Conservation (phyloP, 805 yeast genomes). For the Teunomyces gatunensis region DNA sequence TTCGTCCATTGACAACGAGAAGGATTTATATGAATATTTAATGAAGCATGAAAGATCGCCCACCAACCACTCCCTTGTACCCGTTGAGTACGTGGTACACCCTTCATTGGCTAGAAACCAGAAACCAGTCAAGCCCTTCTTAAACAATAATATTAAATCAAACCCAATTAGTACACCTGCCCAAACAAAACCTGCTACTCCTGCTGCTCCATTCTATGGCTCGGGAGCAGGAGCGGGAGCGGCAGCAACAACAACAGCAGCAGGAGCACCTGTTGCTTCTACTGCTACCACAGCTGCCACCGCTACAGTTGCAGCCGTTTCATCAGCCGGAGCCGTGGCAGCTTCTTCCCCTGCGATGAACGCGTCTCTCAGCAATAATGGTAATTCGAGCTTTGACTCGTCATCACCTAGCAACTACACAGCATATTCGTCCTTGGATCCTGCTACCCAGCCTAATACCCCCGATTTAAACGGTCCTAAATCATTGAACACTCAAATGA, state of each 20-base stretch:
- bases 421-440: conserved; percentile 30
- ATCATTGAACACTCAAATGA: conserved; percentile 18
- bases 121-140: conserved; percentile 32
- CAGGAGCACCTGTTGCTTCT: background rate
- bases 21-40: conserved; percentile 71
- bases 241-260: background rate
- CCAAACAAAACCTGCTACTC: background rate
- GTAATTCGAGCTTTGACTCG: background rate
- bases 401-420: background rate
- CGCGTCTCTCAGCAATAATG: background rate
- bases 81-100: conserved; percentile 71
- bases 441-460: conserved; percentile 25
- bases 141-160: conserved; percentile 14
- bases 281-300: background rate
- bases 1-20: conserved; percentile 75
- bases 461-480: conserved; percentile 38
- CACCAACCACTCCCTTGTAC: conserved; percentile 40
- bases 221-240: background rate
- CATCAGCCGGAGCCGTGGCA: background rate
- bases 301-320: background rate
- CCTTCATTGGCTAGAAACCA: conserved; percentile 52
- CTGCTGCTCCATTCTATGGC: background rate
- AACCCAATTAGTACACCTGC: background rate
- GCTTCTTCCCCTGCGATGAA: background rate
- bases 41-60: conserved; percentile 43